Conservation (phyloP, 345 rosid genomes). For the Firmiana major region DNA sequence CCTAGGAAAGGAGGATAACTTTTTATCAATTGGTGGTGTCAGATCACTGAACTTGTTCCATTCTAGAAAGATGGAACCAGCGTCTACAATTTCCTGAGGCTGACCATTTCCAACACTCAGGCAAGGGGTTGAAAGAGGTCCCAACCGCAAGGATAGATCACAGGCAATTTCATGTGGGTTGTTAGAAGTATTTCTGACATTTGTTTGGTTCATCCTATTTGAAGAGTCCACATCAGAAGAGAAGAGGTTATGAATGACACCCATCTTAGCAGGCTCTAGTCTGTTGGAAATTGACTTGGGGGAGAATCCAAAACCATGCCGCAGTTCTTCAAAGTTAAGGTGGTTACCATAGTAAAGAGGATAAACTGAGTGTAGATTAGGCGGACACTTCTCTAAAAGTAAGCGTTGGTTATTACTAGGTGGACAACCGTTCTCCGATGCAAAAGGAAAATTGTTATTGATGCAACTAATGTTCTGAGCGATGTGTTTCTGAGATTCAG, state of each 20-base stretch:
- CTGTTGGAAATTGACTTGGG: constrained; percentile 15
- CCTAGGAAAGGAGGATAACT: constrained; percentile 9
- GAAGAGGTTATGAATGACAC: constrained; percentile 13
- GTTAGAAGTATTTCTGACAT: constrained; percentile 11
- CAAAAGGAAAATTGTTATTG: constrained; percentile 19
- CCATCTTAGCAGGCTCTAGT: constrained; percentile 22
- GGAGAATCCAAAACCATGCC: constrained; percentile 17
- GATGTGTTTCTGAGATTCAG: constrained; percentile 13
- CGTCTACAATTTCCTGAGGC: constrained; percentile 15
- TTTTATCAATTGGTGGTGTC: constrained; percentile 15
- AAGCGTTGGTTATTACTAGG: constrained; percentile 14
- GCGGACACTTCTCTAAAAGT: constrained; percentile 21
- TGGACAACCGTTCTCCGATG: constrained; percentile 12
- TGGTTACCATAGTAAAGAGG: constrained; percentile 41
- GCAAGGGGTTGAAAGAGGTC: constrained; percentile 41
- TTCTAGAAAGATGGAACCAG: constrained; percentile 25
- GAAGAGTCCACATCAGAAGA: constrained; percentile 9
- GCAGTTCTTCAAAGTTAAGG: constrained; percentile 26
- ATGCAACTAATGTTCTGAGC: constrained; percentile 1
- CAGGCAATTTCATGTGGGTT: constrained; percentile 31
- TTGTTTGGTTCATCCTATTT: constrained; percentile 11
- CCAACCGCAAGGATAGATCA: constrained; percentile 74
- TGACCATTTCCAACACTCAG: constrained; percentile 10
- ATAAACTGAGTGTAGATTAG: constrained; percentile 31
- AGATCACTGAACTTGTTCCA: constrained; percentile 21